Conservation (phyloP, 1,139 yeast genomes). For the Lodderomyces pseudojiufengensis region DNA sequence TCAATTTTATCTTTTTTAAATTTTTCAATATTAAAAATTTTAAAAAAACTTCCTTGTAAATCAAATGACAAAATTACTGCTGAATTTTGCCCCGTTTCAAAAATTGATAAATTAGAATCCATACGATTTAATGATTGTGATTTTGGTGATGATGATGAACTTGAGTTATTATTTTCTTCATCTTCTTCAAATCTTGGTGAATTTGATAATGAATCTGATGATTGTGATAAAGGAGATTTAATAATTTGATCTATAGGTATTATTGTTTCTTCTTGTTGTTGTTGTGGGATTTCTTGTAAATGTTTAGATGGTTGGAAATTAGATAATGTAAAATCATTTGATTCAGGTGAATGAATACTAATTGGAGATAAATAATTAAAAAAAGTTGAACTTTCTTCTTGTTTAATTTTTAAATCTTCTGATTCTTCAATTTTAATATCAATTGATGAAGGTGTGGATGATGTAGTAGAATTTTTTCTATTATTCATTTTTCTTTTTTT, state of each 20-base stretch:
- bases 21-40: background rate
- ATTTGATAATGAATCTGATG: too few relatives aligned
- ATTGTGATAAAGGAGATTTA: too few relatives aligned
- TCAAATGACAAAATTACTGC: slow-evolving; percentile 42
- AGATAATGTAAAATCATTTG: slow-evolving; percentile 37
- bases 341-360: slow-evolving; percentile 42
- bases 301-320: slow-evolving; percentile 20
- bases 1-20: slow-evolving; percentile 8
- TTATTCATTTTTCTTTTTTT: slow-evolving; percentile 12
- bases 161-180: background rate
- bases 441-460: slow-evolving; percentile 4
- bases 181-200: too few relatives aligned
- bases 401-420: slow-evolving; percentile 12
- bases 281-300: background rate
- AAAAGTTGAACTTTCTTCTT: slow-evolving; percentile 16
- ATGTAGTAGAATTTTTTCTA: slow-evolving; percentile 4
- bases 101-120: slow-evolving; percentile 16
- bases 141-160: background rate
- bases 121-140: background rate
- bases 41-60: background rate
- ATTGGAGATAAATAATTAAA: slow-evolving; percentile 44
- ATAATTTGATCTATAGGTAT: too few relatives aligned
- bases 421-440: slow-evolving; percentile 9
- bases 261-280: too few relatives aligned
- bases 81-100: slow-evolving; percentile 52